These are phyloP conservation scores for Diaporthe sp. DNA, from an alignment of 2,329 filamentous ascomycete species.

Conservation along the genomic window DNA sequence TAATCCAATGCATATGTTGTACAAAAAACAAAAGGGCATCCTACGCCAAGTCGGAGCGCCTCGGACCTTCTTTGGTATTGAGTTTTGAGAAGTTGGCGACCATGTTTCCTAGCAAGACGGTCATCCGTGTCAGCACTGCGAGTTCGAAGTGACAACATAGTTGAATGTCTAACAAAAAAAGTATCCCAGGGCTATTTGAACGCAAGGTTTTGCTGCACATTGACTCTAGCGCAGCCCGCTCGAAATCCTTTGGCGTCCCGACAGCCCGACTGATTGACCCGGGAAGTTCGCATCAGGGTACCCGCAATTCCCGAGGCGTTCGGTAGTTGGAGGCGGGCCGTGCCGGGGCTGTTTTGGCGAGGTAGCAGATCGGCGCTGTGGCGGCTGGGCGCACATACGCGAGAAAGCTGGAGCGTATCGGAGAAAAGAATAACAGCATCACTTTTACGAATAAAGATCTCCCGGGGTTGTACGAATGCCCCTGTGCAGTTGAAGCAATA, in stretches of 20 bases:
- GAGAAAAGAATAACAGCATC: neutral
- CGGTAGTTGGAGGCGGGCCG: conserved; percentile 12
- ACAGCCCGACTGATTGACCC: neutral
- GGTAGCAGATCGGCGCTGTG: conserved; percentile 25
- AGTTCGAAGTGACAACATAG: neutral
- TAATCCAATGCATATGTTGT: too few species aligned
- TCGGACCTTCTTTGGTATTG: too few species aligned
- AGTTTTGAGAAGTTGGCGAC: too few species aligned
- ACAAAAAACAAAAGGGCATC: too few species aligned
- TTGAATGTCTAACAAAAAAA: too few species aligned
- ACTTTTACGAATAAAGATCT: neutral
- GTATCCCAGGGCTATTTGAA: too few species aligned
- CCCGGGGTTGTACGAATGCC: neutral
- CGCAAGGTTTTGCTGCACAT: neutral
- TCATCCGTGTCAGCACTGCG: neutral
- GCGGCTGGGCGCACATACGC: conserved; percentile 9
- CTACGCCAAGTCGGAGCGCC: too few species aligned
- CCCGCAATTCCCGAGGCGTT: neutral
- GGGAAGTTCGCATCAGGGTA: neutral
- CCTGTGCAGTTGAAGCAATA: neutral
- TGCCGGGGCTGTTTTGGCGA: conserved; percentile 27
- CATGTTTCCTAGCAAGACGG: too few species aligned
- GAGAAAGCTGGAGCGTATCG: neutral
- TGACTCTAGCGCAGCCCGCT: neutral
- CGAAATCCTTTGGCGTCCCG: neutral